phyloP scores from a whole-genome alignment of 2,329 filamentous ascomycete species.

The Trichoderma oligosporum region DNA sequence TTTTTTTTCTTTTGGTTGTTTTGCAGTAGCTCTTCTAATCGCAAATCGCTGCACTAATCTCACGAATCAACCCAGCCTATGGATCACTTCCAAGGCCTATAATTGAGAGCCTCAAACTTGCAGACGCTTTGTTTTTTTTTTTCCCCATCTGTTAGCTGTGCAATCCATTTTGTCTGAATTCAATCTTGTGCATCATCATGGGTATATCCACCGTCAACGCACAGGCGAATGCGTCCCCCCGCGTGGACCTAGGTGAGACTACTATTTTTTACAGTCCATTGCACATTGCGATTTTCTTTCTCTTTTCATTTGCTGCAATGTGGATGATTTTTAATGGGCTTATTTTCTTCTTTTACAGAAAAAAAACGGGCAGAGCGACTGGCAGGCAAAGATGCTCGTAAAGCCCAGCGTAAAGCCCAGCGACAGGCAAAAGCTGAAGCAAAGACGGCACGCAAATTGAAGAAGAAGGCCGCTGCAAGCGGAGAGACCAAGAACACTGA shows the following conservation, averaged over 20 bases:
- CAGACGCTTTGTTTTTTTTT: too few relatives aligned
- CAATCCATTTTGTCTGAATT: too few relatives aligned
- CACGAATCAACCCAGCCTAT: background rate
- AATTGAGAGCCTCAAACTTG: background rate
- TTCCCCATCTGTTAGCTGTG: too few relatives aligned
- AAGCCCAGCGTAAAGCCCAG: conserved; percentile 33
- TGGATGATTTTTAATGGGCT: background rate
- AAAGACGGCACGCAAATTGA: background rate
- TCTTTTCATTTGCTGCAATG: background rate
- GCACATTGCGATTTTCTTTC: background rate
- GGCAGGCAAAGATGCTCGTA: conserved; percentile 35
- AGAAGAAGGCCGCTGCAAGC: background rate
- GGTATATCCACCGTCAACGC: background rate
- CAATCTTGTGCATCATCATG: background rate
- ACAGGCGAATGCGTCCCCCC: background rate
- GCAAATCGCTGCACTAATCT: background rate
- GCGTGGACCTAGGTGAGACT: background rate
- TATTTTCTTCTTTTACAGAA: background rate
- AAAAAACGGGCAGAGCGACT: too few relatives aligned
- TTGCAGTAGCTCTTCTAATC: conserved; percentile 1
- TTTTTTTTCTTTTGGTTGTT: background rate
- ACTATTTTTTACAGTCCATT: background rate
- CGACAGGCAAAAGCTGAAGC: conserved; percentile 18
- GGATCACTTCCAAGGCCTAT: background rate
- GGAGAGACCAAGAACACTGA: background rate